Base-by-base conservation (phyloP, 306 rosid genomes). In the Medicago arabica region DNA sequence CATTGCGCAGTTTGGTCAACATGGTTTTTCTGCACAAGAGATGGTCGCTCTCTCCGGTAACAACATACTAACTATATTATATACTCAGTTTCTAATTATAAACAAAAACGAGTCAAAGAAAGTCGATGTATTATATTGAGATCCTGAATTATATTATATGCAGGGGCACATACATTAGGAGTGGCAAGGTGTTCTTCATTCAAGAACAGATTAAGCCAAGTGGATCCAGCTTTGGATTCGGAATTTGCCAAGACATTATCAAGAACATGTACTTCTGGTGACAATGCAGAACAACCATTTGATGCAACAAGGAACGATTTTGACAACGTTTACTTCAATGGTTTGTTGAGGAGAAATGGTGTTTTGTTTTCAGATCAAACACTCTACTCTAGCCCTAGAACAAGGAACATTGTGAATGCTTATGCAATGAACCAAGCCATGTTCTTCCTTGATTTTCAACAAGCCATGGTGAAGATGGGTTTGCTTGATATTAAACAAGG, bases 111-210 rank as follows among this genome's bases (percentile, higher is more conserved):
- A 34, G 38, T 34, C 38, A 34, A 34, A 34, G 7, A 34, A 5
- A 5, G 7, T 34, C 38, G 38, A 34, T 34, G 38, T 34, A 34
- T 6, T 34, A 34, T 34, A 34, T 5, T 5, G 38, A 34, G 38
- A 4, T 34, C 38, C 7, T 34, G 38, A 34, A 34, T 34, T 34
- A 34, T 34, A 34, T 34, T 34, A 34, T 49, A 58, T 69, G 77
- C 67, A 91, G 98, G 99, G 46, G 99, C 96, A 8, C 99, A 95
- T 63, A 90, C 99, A 12, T 76, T 95, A 36, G 99, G 99, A 76
- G 97, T 89, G 54, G 96, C 99, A 46, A 85, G 93, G 62, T 95
- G 99, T 82, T 63, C 87, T 5, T 85, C 96, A 0, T 95, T 95
- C 89, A 90, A 92, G 80, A 80, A 21, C 80, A 59, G 97, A 69